Evolutionary conservation across 305 asterid species (phyloP).

Genomic region (Solanum aculeatissimum): DNA sequence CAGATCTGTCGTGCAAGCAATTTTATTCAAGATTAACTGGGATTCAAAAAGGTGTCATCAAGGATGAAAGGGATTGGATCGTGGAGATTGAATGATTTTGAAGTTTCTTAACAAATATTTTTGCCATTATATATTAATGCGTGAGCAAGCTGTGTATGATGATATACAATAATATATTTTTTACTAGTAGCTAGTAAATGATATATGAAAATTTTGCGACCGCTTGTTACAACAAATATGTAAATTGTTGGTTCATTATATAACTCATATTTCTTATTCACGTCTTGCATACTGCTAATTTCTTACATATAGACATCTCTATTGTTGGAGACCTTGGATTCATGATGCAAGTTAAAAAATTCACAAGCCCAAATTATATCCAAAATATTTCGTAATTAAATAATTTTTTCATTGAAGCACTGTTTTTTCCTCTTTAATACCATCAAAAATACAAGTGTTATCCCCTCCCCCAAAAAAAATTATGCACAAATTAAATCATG

Average conservation of each 20-base stretch:
- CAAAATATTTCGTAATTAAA: too few species aligned
- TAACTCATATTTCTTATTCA: too few species aligned
- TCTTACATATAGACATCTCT: too few species aligned
- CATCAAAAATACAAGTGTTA: too few species aligned
- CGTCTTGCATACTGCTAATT: too few species aligned
- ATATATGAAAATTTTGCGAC: neutral
- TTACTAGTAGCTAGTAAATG: neutral
- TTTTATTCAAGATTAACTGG: conserved; percentile 32
- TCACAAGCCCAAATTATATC: too few species aligned
- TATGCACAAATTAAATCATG: too few species aligned
- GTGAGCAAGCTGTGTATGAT: neutral
- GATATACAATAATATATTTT: neutral
- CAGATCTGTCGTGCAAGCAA: conserved; percentile 21
- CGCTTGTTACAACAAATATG: neutral
- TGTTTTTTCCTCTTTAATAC: too few species aligned
- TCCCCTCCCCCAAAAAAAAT: too few species aligned
- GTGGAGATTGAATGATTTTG: conserved; percentile 23
- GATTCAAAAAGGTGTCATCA: conserved; percentile 43
- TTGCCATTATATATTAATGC: neutral
- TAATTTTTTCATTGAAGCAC: too few species aligned
- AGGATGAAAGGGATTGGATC: conserved; percentile 58
- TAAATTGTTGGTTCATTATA: neutral
- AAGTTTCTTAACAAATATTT: neutral
- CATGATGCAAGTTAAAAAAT: too few species aligned
- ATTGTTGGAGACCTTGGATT: too few species aligned